Evolutionary conservation across 495 filamentous ascomycete species (phyloP), one percentile per base, ranked within the genome.

Genomic region (Pyrenula aspistea): DNA sequence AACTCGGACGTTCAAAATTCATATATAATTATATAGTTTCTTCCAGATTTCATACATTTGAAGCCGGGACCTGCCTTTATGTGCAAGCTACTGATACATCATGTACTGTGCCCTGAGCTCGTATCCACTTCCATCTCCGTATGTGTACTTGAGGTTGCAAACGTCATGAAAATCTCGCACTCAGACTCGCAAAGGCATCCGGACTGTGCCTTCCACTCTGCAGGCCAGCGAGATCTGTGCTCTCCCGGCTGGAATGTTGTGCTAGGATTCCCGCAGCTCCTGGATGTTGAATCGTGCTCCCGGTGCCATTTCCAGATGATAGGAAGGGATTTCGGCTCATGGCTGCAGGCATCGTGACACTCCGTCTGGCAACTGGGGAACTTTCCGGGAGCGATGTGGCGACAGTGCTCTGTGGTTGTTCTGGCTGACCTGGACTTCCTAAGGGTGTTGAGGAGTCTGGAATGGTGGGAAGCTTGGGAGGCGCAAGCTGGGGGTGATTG

Each of bases 171-270:
- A 68, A 77, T 62, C 77, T 71, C 24, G 89, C 84, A 67, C 91
- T 96, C 66, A 98, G 73, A 62, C 87, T 91, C n/a, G 91, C 86
- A 79, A 97, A 98, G 25, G 93, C 92, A 73, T 98, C 93, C 19
- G 93, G 93, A 62, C 90, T 95, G 68, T 96, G 91, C 50, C 92
- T 77, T 10, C 92, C 91, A 59, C 78, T 83, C 73, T 77, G 84
- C 73, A 83, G 83, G 49, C 69, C 74, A 61, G 82, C 87, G 67
- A 96, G 79, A 64, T 87, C 89, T 57, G 94, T 86, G 63, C 92
- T 96, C 62, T 94, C 93, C 59, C 93, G 83, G 68, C 89, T 96
- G 60, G 85, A 52, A 59, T 64, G 48, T 55, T 57, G 25, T 59
- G 51, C 12, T 55, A 57, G 12, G 55, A 55, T 54, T 56, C 25